Evolutionary conservation across 306 rosid genomes (phyloP).

Genomic region (Pyrus betulifolia): DNA sequence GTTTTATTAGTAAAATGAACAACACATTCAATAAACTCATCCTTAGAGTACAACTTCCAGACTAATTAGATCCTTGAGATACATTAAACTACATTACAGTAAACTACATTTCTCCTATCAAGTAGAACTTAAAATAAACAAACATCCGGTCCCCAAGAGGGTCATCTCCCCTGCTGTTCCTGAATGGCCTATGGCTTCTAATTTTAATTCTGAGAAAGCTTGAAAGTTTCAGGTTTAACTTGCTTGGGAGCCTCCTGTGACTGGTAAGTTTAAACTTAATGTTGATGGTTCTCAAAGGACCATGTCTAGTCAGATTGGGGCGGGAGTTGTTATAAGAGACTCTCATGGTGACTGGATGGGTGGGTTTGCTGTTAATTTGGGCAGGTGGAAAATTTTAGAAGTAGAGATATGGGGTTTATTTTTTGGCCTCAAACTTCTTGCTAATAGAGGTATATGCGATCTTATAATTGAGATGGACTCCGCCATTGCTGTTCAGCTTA

Average conservation of each 20-base stretch:
- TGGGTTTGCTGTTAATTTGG: no score
- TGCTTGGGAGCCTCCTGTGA: not conserved
- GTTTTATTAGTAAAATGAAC: not conserved
- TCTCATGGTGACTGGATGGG: no score
- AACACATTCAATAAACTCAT: not conserved
- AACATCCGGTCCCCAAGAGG: not conserved
- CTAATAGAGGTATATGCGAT: not conserved
- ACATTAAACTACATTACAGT: not conserved
- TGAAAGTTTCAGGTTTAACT: not conserved
- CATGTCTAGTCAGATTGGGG: no score
- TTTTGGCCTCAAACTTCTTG: not conserved
- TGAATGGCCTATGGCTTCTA: not conserved
- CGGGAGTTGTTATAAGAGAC: no score
- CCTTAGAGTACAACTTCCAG: not conserved
- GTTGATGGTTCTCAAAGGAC: not conserved
- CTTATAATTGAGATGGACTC: not conserved
- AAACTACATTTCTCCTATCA: not conserved
- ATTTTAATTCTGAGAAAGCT: not conserved
- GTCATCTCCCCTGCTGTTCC: not conserved
- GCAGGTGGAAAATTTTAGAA: not conserved
- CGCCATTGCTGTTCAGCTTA: not conserved
- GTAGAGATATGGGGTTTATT: not conserved
- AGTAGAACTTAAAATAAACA: not conserved
- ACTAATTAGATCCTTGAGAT: not conserved
- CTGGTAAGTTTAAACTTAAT: not conserved